A percentile compares a stretch with the other conserved stretches of the same genome.
phyloP scores from a whole-genome alignment of 768 basidiomycete genomes.

The Termitomyces sp. region DNA sequence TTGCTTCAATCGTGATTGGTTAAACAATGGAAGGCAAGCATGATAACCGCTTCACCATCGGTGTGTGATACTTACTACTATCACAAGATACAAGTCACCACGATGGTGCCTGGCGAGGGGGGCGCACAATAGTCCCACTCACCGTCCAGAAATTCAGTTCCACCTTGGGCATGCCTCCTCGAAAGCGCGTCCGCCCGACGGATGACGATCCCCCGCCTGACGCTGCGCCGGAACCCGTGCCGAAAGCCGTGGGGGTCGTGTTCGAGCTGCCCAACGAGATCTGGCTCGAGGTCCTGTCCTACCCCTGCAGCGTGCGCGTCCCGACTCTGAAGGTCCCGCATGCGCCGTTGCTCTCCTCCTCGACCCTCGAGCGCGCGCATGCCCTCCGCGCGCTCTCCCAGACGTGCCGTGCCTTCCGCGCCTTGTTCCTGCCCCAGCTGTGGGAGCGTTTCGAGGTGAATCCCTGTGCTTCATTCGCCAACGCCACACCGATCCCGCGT shows the following conservation, averaged over 20 bases:
- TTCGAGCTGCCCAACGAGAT: constrained; percentile 25
- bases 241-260: constrained; percentile 5
- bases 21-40: constrained; percentile 75
- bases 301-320: constrained; percentile 17
- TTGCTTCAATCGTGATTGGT: constrained; percentile 27
- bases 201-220: neutral
- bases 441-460: constrained; percentile 28
- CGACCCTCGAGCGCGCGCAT: constrained; percentile 21
- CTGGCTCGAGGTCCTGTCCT: constrained; percentile 24
- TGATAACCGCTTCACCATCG: constrained; percentile 91
- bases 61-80: constrained; percentile 17
- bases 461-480: no score
- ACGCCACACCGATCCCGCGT: no score
- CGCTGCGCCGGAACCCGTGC: no score
- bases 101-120: neutral
- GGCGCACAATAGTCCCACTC: neutral
- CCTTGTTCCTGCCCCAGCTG: constrained; percentile 21
- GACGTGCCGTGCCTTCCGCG: constrained; percentile 22
- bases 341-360: constrained; percentile 12
- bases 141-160: neutral
- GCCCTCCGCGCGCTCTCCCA: constrained; percentile 28
- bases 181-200: neutral
- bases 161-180: constrained; percentile 4
- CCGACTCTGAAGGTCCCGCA: constrained; percentile 11
- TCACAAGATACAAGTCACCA: neutral